Conservation (phyloP, 129 eudicot genomes). For the Helianthus tuberosus region DNA sequence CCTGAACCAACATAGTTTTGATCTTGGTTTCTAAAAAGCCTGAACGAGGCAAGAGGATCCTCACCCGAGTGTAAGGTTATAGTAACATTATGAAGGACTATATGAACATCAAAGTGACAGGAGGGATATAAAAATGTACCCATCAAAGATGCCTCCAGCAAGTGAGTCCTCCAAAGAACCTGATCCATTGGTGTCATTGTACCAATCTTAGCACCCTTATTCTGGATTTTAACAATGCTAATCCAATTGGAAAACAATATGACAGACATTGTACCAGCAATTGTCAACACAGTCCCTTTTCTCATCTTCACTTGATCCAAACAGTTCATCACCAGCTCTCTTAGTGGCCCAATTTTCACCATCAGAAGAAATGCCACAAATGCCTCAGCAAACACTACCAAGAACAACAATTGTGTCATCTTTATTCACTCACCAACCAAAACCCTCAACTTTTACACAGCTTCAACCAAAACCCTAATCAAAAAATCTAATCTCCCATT, state of each 20-base stretch:
- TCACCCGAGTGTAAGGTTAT: background rate
- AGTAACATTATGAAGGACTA: background rate
- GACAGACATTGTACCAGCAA: slow-evolving; percentile 86
- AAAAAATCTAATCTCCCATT: background rate
- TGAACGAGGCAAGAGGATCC: background rate
- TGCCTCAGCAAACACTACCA: slow-evolving; percentile 74
- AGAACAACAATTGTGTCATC: slow-evolving; percentile 83
- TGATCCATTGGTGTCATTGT: slow-evolving; percentile 99
- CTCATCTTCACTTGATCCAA: slow-evolving; percentile 97
- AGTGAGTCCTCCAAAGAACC: slow-evolving; percentile 97
- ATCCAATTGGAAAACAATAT: slow-evolving; percentile 68
- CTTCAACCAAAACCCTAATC: background rate
- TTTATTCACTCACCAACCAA: slow-evolving; percentile 25
- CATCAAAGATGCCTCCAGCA: slow-evolving; percentile 94
- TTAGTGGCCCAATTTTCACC: slow-evolving; percentile 94
- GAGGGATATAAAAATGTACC: slow-evolving; percentile 40
- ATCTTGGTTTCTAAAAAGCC: background rate
- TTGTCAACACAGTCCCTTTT: slow-evolving; percentile 78
- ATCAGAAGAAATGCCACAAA: slow-evolving; percentile 72
- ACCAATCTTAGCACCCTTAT: slow-evolving; percentile 94
- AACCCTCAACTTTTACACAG: slow-evolving; percentile 3
- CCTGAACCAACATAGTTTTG: background rate
- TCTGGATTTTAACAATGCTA: slow-evolving; percentile 93
- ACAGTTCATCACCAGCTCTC: slow-evolving; percentile 87
- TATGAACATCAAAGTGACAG: background rate